These are phyloP conservation scores for Amylocarpus encephaloides DNA, from an alignment of 2,329 filamentous ascomycete species.

Conservation along the genomic window DNA sequence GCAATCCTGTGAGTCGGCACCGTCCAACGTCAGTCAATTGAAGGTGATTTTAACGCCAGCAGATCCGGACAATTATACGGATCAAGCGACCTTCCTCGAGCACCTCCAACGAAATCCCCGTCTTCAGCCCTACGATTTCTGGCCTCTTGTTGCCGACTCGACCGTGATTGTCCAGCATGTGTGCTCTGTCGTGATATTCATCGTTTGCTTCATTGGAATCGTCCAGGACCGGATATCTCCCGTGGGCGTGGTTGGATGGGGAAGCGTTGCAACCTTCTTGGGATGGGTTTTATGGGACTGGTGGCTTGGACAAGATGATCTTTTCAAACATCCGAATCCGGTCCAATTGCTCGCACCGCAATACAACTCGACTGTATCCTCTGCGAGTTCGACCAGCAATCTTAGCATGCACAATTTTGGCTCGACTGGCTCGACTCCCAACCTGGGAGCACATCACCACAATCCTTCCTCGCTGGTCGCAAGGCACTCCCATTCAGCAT, in stretches of 20 bases:
- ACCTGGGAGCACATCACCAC: conserved; percentile 11
- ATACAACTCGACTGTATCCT: conserved; percentile 28
- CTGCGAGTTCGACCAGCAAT: conserved; percentile 27
- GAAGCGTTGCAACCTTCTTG: conserved; percentile 72
- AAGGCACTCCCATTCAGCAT: conserved; percentile 45
- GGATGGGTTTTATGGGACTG: conserved; percentile 90
- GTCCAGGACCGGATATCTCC: conserved; percentile 82
- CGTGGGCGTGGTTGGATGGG: conserved; percentile 80
- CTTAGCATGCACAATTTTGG: conserved; percentile 15
- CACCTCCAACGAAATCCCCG: conserved; percentile 92
- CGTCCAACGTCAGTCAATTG: too few species aligned
- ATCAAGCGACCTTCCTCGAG: conserved; percentile 93
- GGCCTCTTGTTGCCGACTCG: conserved; percentile 89
- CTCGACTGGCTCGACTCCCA: conserved; percentile 22
- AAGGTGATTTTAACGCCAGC: conserved; percentile 11
- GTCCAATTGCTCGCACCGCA: conserved; percentile 19
- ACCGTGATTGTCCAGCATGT: conserved; percentile 97
- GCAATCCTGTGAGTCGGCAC: conserved; percentile 72
- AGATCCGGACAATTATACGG: conserved; percentile 99
- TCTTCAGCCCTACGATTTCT: conserved; percentile 94
- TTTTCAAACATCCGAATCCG: conserved; percentile 17
- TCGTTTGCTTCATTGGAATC: conserved; percentile 89
- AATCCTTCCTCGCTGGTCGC: not conserved
- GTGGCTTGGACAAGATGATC: conserved; percentile 72
- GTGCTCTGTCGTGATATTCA: conserved; percentile 88